Conservation (phyloP, 352 stramenopile genomes). For the Aphanomyces astaci region DNA sequence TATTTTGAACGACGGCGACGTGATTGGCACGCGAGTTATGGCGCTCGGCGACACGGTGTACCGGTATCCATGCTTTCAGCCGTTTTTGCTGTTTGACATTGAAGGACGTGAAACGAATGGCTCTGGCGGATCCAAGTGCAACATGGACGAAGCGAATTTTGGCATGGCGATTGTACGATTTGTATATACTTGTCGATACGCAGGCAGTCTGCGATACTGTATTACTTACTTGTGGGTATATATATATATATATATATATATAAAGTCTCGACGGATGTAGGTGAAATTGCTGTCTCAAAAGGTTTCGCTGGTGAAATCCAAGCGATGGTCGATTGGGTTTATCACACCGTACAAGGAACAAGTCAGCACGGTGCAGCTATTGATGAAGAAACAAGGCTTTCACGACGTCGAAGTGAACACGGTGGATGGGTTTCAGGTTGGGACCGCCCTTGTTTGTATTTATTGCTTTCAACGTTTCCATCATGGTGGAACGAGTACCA, state of each 20-base stretch:
- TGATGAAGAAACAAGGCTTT: slow-evolving; percentile 25
- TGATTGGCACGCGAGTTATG: slow-evolving; percentile 64
- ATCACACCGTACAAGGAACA: slow-evolving; percentile 99
- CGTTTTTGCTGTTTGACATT: slow-evolving; percentile 80
- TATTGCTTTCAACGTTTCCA: too few relatives aligned
- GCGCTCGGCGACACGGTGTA: slow-evolving; percentile 55
- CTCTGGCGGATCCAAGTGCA: slow-evolving; percentile 74
- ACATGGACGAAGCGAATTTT: slow-evolving; percentile 65
- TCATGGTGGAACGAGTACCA: too few relatives aligned
- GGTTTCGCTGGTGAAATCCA: slow-evolving; percentile 31
- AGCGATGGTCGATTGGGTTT: slow-evolving; percentile 89
- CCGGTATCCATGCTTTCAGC: slow-evolving; percentile 67
- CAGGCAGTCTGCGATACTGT: too few relatives aligned
- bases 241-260: too few relatives aligned
- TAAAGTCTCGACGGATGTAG: neutral
- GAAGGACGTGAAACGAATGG: slow-evolving; percentile 68
- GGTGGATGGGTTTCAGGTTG: slow-evolving; percentile 95
- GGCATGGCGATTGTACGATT: slow-evolving; percentile 49
- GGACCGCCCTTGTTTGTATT: neutral
- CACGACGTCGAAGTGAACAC: slow-evolving; percentile 91
- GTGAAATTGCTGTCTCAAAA: neutral
- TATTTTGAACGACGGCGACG: slow-evolving; percentile 83
- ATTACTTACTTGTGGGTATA: too few relatives aligned
- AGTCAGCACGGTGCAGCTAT: slow-evolving; percentile 62
- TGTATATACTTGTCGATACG: too few relatives aligned